Evolutionary conservation across 2,329 filamentous ascomycete species (phyloP), one percentile per base, ranked within the genome.

Genomic region (Xylariaceae sp.): DNA sequence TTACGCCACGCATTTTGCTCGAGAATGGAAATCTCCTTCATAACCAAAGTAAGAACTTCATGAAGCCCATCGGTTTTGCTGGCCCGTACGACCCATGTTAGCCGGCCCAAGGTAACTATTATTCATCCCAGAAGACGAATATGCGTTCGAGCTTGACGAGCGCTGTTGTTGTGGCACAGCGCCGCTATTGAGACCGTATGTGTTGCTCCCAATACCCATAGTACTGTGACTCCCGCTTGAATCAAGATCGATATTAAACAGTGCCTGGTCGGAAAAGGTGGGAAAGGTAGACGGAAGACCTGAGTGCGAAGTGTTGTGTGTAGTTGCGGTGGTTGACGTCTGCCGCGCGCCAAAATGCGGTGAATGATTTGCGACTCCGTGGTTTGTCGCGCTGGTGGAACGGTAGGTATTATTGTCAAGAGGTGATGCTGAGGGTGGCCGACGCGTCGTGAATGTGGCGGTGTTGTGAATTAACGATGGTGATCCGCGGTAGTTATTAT

Each of bases 171-270:
- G 55, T 6, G 65, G 62, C 11, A 70, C 60, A 23, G 62, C 50
- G 11, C 61, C 57, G 34, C 60, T 65, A 19, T 66, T 60, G 8
- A 72, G 61, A 17, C 59, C 58, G 34, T 72, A 73, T 4, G 69
- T 63, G 23, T 56, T 58, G 4, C 63, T 54, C 16, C 67, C 64
- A 1, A 72, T 65, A 14, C 65, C 62, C 24, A 73, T 53, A 19
- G 58, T 65, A 21, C 57, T 49, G 24, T 69, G 67, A 12, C 40
- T 65, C 31, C 51, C 64, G 19, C 55, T 44, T 0, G 70, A 69
- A 57, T 72, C 69, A 11, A 71, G 57, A 44, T 56, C 51, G 34
- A 73, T 69, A 44, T 73, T 70, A 3, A 73, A 60, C 33, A 72
- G 66, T 54, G 50, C 54, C 4, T 67, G 55, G 31, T 73, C 71